Base-by-base conservation (phyloP, 2,329 filamentous ascomycete genomes). In the Penicillium sp. region DNA sequence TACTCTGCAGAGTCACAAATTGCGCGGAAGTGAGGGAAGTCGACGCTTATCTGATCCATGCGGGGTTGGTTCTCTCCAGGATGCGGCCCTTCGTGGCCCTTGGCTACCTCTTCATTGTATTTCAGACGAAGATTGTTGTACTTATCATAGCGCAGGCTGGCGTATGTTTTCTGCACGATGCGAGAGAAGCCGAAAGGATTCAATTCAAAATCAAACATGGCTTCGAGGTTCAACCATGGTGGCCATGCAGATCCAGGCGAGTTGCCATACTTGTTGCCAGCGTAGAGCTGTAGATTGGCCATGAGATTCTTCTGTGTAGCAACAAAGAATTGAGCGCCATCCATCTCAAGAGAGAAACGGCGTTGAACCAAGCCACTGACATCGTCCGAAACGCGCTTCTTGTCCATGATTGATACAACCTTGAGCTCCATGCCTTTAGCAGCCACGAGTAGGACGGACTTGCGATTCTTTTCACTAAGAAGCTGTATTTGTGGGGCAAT, bases 371-470 rank as follows among this genome's bases (percentile, higher is more conserved):
- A 75, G 37, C 92, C 93, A 56, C 87, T 95, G 55, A 99, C 88
- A 51, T 85, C 83, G 60, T 99, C 92, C 32, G 81, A 89, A 39
- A 96, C 79, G 44, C 92, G 79, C 55, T 88, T 83, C 65, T 94
- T 95, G 67, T 98, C 92, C 84, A 96, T 95, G 54, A 98, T 90
- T 50, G 95, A 90, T 13, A 98, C 79, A 8, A 98, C 85, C 68
- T 96, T 96, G 39, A 96, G 77, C 62, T 96, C 89, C 88, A 98
- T 98, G 36, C 89, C 87, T 65, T 96, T 96, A 17, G 89, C 88
- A 2, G 90, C 92, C 31, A 96, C 82, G n/a, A 99, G 73, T 4
- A 95, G 84, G n/a, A 93, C 92, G 41, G 94, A 85, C 63, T 94
- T 95, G 45, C 83, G 84, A 63, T 98, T 96, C 73, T 95, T 96